Evolutionary conservation across 2,329 filamentous ascomycete genomes (phyloP).

Genomic region (Sporothrix sp.): DNA sequence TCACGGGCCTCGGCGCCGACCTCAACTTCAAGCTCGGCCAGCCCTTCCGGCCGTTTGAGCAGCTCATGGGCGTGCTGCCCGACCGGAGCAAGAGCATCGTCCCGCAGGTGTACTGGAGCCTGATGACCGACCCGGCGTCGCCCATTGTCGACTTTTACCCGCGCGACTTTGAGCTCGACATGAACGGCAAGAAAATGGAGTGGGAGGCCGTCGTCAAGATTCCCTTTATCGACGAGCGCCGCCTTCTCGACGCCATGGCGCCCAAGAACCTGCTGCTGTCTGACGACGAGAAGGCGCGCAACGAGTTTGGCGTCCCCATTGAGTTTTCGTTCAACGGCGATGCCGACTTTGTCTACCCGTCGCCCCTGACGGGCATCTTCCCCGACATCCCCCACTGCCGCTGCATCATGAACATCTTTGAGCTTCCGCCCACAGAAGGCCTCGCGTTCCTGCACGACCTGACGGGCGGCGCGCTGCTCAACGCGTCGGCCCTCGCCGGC

Average conservation of each 20-base stretch:
- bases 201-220: conserved; percentile 99
- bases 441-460: conserved; percentile 76
- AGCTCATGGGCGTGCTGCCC: conserved; percentile 95
- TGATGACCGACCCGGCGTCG: conserved; percentile 86
- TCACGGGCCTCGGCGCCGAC: conserved; percentile 75
- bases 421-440: conserved; percentile 85
- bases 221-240: conserved; percentile 90
- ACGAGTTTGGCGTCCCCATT: conserved; percentile 82
- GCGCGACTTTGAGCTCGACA: conserved; percentile 91
- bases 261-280: conserved; percentile 71
- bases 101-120: conserved; percentile 70
- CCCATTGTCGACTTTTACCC: conserved; percentile 98
- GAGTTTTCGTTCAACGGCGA: conserved; percentile 83
- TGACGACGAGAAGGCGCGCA: conserved; percentile 68
- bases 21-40: conserved; percentile 90
- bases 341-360: conserved; percentile 73
- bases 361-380: conserved; percentile 80
- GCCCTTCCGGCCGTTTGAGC: conserved; percentile 89
- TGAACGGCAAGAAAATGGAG: conserved; percentile 99
- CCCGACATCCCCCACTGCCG: conserved; percentile 78
- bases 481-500: conserved; percentile 73
- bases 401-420: conserved; percentile 93
- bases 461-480: conserved; percentile 74
- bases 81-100: conserved; percentile 97
- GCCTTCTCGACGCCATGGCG: conserved; percentile 75